These are phyloP conservation scores for Triticum aestivum DNA, from an alignment of 176 grass and related monocot genomes.

Conservation along the genomic window DNA sequence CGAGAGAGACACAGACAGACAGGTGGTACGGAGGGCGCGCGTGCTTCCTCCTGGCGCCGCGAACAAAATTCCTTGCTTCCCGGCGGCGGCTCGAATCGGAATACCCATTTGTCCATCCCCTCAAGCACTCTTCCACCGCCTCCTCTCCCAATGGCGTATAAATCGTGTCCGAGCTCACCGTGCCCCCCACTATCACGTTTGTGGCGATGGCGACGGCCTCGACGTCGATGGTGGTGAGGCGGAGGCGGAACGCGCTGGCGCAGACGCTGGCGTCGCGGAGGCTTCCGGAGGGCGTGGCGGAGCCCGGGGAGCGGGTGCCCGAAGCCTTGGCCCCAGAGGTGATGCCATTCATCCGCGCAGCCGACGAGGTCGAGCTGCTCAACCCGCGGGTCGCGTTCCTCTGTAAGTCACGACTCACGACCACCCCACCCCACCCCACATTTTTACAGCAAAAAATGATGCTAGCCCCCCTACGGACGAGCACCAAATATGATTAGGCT, in stretches of 20 bases:
- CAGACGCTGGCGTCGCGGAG: conserved; percentile 42
- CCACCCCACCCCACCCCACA: neutral
- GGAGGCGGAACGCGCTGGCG: conserved; percentile 33
- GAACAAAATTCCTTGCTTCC: conserved; percentile 44
- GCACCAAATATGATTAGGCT: neutral
- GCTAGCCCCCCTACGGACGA: no score
- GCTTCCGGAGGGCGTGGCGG: conserved; percentile 32
- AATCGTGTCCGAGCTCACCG: conserved; percentile 1
- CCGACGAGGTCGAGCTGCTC: conserved; percentile 41
- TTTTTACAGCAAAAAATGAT: no score
- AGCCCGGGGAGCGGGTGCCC: conserved; percentile 38
- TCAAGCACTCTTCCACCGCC: conserved; percentile 13
- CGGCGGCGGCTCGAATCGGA: conserved; percentile 24
- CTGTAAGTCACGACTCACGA: conserved; percentile 23
- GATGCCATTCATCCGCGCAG: conserved; percentile 55
- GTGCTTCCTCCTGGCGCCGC: neutral
- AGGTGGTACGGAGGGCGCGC: neutral
- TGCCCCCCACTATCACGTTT: neutral
- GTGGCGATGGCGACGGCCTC: neutral
- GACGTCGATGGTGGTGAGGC: conserved; percentile 19
- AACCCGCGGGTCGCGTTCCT: conserved; percentile 49
- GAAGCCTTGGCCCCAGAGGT: conserved; percentile 40
- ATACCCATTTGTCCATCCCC: conserved; percentile 25
- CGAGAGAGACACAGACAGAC: no score
- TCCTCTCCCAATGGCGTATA: conserved; percentile 32